phyloP scores from a whole-genome alignment of 2,329 filamentous ascomycete genomes.

The Monilinia vaccinii-corymbosi region DNA sequence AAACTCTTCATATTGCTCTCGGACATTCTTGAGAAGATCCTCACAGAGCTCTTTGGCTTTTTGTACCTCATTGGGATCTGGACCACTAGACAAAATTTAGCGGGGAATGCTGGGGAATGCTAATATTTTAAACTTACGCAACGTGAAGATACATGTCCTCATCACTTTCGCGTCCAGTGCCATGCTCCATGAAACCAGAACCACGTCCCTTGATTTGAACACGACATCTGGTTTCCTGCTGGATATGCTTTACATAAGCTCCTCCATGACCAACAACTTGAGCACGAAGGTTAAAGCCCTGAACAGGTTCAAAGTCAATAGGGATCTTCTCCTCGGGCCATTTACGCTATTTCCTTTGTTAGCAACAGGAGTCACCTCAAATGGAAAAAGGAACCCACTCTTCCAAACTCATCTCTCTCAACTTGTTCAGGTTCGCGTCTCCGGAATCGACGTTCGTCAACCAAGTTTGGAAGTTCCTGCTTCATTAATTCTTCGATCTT shows the following conservation, averaged over 20 bases:
- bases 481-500: constrained; percentile 95
- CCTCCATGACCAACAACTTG: constrained; percentile 93
- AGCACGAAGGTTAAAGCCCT: constrained; percentile 90
- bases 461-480: constrained; percentile 87
- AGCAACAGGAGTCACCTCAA: constrained; percentile 8
- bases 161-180: constrained; percentile 83
- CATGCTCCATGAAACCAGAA: constrained; percentile 85
- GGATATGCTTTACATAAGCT: constrained; percentile 96
- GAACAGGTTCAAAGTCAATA: constrained; percentile 81
- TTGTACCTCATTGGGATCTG: constrained; percentile 77
- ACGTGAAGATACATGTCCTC: constrained; percentile 97
- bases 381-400: constrained; percentile 46
- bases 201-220: constrained; percentile 97
- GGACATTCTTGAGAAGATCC: constrained; percentile 78
- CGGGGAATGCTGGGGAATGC: not conserved
- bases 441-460: constrained; percentile 88
- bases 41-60: constrained; percentile 82
- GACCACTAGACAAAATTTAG: constrained; percentile 51
- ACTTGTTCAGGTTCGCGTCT: constrained; percentile 70
- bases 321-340: constrained; percentile 97
- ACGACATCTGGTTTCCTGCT: constrained; percentile 87
- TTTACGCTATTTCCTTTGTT: constrained; percentile 60
- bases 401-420: constrained; percentile 83
- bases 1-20: constrained; percentile 82
- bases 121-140: constrained; percentile 50